Evolutionary conservation across 371 early-diverging fungal species (phyloP).

Genomic region (Syncephalastrum monosporum): DNA sequence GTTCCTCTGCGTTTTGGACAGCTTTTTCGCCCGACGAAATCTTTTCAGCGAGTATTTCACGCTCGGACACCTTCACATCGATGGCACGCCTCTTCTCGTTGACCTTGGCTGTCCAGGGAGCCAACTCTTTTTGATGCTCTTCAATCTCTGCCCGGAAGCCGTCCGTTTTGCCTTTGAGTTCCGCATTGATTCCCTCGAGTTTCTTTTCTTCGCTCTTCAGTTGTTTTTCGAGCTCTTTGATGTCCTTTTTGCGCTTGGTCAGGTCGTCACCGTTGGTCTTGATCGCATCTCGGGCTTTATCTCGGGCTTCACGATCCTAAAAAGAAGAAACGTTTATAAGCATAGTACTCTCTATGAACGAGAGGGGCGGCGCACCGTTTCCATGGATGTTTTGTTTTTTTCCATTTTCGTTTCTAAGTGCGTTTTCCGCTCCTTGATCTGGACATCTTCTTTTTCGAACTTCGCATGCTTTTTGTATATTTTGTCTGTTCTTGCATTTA

Average conservation of each 20-base stretch:
- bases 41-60: conserved; percentile 66
- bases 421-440: conserved; percentile 75
- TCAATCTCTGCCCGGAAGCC: conserved; percentile 70
- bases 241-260: conserved; percentile 49
- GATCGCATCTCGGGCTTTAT: conserved; percentile 51
- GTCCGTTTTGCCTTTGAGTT: conserved; percentile 84
- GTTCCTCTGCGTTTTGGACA: conserved; percentile 65
- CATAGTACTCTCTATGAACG: not conserved
- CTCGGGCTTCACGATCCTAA: conserved; percentile 53
- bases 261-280: conserved; percentile 58
- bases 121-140: conserved; percentile 74
- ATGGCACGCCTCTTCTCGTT: conserved; percentile 67
- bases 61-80: conserved; percentile 80
- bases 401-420: conserved; percentile 76
- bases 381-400: conserved; percentile 60
- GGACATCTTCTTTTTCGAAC: conserved; percentile 79
- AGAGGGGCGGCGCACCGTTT: conserved; percentile 40
- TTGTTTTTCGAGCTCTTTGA: conserved; percentile 61
- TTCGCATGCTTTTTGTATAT: conserved; percentile 61
- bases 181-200: conserved; percentile 75
- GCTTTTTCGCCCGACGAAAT: conserved; percentile 49
- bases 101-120: conserved; percentile 83
- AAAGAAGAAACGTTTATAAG: not conserved
- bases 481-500: conserved; percentile 57
- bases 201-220: conserved; percentile 66